Conservation (phyloP, 495 filamentous ascomycete species). For the Sordaria brevicollis region DNA sequence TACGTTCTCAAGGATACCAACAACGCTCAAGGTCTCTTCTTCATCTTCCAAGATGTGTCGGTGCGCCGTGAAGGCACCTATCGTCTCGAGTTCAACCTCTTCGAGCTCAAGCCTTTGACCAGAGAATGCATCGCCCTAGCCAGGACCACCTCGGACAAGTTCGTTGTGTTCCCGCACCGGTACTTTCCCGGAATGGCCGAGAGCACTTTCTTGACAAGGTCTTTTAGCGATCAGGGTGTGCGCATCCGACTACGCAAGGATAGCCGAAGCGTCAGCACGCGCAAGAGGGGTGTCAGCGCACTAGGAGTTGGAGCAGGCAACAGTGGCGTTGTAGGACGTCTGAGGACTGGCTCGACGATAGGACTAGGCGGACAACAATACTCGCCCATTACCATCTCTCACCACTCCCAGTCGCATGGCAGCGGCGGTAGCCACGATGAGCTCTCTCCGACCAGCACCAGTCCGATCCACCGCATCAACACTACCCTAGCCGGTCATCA, state of each 20-base stretch:
- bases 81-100: slow-evolving; percentile 75
- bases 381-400: neutral
- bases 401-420: neutral
- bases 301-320: neutral
- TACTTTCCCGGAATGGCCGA: slow-evolving; percentile 81
- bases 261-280: slow-evolving; percentile 32
- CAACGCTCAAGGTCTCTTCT: slow-evolving; percentile 90
- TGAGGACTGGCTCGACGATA: neutral
- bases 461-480: neutral
- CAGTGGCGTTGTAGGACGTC: neutral
- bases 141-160: slow-evolving; percentile 60
- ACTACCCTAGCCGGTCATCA: neutral
- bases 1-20: slow-evolving; percentile 87
- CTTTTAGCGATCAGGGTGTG: slow-evolving; percentile 93
- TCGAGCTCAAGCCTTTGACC: slow-evolving; percentile 72
- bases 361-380: neutral
- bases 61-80: slow-evolving; percentile 72
- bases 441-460: neutral
- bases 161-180: slow-evolving; percentile 67
- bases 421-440: neutral
- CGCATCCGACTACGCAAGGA: slow-evolving; percentile 85
- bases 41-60: slow-evolving; percentile 92
- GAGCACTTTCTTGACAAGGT: slow-evolving; percentile 83
- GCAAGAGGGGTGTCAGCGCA: slow-evolving; percentile 26
- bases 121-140: slow-evolving; percentile 44